Evolutionary conservation across 768 basidiomycete genomes (phyloP), one percentile per base, ranked within the genome.

Genomic region (Podaxis sp.): DNA sequence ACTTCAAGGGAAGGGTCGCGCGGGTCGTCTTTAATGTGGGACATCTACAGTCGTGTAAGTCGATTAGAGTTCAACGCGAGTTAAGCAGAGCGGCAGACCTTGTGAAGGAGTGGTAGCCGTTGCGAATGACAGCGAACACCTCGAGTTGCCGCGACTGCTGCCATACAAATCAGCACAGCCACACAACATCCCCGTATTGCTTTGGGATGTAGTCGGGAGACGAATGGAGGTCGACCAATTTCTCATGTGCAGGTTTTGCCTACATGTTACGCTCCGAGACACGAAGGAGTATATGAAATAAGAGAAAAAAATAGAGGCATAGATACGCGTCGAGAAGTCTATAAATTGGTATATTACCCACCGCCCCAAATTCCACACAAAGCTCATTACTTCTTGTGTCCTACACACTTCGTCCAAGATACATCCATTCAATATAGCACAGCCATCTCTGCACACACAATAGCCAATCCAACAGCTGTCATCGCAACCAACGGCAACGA

Each of bases 371-470:
- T 15, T 24, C 46, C 6, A 42, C 6, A 42, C 13, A 17, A 17
- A 9, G 19, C 19, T 15, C 44, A n/a, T 19, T 6, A 17, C 44
- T 22, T 22, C 22, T 46, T 46, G 22, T 33, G 19, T 59, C 6
- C 22, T 15, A 17, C 30, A 19, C 33, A 9, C 33, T 22, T 51
- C 22, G 9, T 13, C 33, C 7, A 38, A 26, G 42, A 49, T 58
- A 38, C 36, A 19, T 42, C 39, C 13, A 12, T 15, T 38, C 36
- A 61, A 48, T 64, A 68, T 17, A 86, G 63, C 17, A 89, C 80
- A 0, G 83, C 80, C 81, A 94, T 89, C 76, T 95, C 91, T 1
- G 87, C 87, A 17, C 85, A 87, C 1, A 96, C 87, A 5, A 95
- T 80, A 1, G 79, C 84, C 30, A 90, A 79, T 6, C 87, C 90